Conservation (phyloP, 257 asterid genomes). For the Agastache rugosa region DNA sequence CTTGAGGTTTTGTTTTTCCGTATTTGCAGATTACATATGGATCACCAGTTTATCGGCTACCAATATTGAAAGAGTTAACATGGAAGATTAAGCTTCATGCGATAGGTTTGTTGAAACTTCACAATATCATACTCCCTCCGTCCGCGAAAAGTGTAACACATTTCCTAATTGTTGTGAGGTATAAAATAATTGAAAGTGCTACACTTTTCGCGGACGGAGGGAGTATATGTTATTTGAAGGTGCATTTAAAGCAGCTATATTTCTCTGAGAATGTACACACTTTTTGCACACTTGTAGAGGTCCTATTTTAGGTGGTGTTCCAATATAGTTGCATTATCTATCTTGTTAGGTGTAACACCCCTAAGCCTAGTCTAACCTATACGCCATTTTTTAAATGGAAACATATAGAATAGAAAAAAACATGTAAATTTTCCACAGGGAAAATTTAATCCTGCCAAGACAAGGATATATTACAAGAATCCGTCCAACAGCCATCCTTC, state of each 20-base stretch:
- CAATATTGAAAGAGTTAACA: constrained; percentile 53
- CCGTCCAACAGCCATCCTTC: background rate
- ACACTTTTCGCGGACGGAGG: too few species aligned
- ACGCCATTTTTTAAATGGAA: background rate
- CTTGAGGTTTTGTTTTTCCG: constrained; percentile 20
- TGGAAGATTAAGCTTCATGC: constrained; percentile 72
- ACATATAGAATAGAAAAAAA: background rate
- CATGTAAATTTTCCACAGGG: background rate
- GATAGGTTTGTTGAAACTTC: constrained; percentile 56
- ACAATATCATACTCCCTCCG: too few species aligned
- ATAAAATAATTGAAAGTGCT: too few species aligned
- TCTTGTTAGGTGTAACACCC: constrained; percentile 16
- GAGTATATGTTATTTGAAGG: constrained; percentile 21
- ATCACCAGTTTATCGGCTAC: constrained; percentile 66
- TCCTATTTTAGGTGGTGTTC: background rate
- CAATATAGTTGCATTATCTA: background rate
- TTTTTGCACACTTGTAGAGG: background rate
- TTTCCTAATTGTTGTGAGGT: too few species aligned
- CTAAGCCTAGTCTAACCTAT: background rate
- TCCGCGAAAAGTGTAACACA: too few species aligned
- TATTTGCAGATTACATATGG: constrained; percentile 76
- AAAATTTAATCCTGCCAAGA: background rate
- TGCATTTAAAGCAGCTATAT: constrained; percentile 13
- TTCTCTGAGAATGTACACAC: constrained; percentile 2
- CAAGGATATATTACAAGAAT: background rate